Conservation (phyloP, 2,329 filamentous ascomycete genomes). For the Alternaria angustiovoidea region DNA sequence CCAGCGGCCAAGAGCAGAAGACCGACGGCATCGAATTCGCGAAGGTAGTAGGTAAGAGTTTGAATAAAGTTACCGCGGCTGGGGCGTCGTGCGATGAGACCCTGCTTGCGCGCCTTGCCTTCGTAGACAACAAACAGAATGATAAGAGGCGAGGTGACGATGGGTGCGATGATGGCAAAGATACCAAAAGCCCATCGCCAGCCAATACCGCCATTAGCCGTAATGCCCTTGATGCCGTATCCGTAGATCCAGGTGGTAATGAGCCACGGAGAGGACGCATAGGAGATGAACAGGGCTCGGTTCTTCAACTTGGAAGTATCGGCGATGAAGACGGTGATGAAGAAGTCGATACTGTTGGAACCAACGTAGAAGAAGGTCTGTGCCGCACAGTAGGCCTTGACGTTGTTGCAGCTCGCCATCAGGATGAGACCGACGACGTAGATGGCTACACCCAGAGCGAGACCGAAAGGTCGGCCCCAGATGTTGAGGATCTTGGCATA, state of each 20-base stretch:
- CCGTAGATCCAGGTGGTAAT: conserved; percentile 44
- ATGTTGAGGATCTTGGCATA: conserved; percentile 56
- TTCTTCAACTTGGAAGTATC: conserved; percentile 73
- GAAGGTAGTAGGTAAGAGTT: conserved; percentile 62
- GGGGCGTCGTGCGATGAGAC: conserved; percentile 58
- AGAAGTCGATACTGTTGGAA: conserved; percentile 66
- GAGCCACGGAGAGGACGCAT: conserved; percentile 43
- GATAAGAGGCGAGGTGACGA: conserved; percentile 68
- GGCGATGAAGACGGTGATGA: conserved; percentile 71
- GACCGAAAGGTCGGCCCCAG: conserved; percentile 52
- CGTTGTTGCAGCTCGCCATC: conserved; percentile 70
- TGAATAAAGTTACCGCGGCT: conserved; percentile 58
- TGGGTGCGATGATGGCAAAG: conserved; percentile 70
- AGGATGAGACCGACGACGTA: conserved; percentile 62
- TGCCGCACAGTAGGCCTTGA: conserved; percentile 70
- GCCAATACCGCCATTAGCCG: conserved; percentile 57
- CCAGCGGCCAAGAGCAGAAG: conserved; percentile 68
- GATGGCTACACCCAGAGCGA: conserved; percentile 44
- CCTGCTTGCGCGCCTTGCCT: conserved; percentile 65
- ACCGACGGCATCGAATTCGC: conserved; percentile 71
- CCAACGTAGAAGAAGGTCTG: conserved; percentile 74
- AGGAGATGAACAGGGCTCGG: conserved; percentile 67
- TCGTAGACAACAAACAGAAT: conserved; percentile 66
- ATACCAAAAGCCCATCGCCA: conserved; percentile 75
- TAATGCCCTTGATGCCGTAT: conserved; percentile 45